phyloP scores from a whole-genome alignment of 106 monocot species.

The Dioscorea zingiberensis region DNA sequence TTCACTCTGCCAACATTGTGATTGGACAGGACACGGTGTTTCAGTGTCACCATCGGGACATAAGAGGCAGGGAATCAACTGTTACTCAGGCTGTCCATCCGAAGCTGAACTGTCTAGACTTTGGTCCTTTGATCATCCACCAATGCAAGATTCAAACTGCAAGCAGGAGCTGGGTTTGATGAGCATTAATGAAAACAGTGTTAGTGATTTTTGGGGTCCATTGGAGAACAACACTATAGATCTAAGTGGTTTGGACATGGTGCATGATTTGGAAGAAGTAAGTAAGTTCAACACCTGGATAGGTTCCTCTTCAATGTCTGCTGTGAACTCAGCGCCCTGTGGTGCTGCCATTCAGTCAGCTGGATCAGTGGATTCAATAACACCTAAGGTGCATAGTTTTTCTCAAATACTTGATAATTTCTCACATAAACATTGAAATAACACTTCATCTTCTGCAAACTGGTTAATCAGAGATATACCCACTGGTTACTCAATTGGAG shows the following conservation, averaged over 20 bases:
- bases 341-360: slow-evolving; percentile 23
- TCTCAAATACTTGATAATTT: too few relatives aligned
- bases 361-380: slow-evolving; percentile 15
- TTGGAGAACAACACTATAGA: slow-evolving; percentile 20
- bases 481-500: too few relatives aligned
- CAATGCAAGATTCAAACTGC: slow-evolving; percentile 29
- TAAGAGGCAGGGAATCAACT: slow-evolving; percentile 57
- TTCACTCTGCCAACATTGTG: slow-evolving; percentile 84
- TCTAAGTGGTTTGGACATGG: slow-evolving; percentile 6
- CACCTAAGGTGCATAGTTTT: slow-evolving; percentile 21
- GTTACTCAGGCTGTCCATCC: slow-evolving; percentile 88
- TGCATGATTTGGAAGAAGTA: slow-evolving; percentile 30
- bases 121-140: slow-evolving; percentile 72
- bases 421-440: too few relatives aligned
- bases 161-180: slow-evolving; percentile 48
- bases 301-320: slow-evolving; percentile 42
- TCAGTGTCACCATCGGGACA: slow-evolving; percentile 33
- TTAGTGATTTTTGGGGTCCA: slow-evolving; percentile 31
- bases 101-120: slow-evolving; percentile 67
- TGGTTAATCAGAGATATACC: too few relatives aligned
- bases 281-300: slow-evolving; percentile 33
- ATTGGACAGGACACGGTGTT: slow-evolving; percentile 48
- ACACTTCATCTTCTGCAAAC: too few relatives aligned
- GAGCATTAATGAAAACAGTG: slow-evolving; percentile 61
- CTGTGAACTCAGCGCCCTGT: slow-evolving; percentile 14